Evolutionary conservation across 352 stramenopile species (phyloP).

Genomic region (Phytopythium helicoides): DNA sequence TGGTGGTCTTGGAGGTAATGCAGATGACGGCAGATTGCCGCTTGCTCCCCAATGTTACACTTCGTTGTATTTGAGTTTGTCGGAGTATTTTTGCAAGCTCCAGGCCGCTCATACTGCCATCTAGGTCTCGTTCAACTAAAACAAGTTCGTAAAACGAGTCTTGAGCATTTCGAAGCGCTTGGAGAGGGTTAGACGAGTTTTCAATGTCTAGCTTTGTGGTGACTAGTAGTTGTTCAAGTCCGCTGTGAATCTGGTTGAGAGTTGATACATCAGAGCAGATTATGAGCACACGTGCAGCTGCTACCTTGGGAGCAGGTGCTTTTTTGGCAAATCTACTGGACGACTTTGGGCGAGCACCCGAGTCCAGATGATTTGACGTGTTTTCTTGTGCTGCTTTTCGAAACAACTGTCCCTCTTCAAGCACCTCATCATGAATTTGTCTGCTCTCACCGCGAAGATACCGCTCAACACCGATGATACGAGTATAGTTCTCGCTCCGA

Average conservation of each 20-base stretch:
- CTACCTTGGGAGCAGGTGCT: neutral
- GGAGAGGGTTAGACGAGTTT: constrained; percentile 47
- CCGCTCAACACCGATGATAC: constrained; percentile 45
- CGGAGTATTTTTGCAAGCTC: constrained; percentile 80
- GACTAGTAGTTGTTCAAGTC: constrained; percentile 14
- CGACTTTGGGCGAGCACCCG: neutral
- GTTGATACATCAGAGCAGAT: constrained; percentile 33
- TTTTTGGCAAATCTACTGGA: constrained; percentile 1
- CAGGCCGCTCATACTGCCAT: constrained; percentile 48
- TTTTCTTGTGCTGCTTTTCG: constrained; percentile 1
- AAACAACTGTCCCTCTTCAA: constrained; percentile 48
- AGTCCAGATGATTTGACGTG: neutral
- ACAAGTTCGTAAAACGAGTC: constrained; percentile 77
- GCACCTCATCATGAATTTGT: constrained; percentile 29
- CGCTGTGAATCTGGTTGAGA: constrained; percentile 35
- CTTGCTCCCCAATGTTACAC: constrained; percentile 17
- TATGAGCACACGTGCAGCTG: constrained; percentile 46
- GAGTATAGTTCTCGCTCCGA: constrained; percentile 20
- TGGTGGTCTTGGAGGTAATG: constrained; percentile 55
- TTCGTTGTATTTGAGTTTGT: constrained; percentile 63
- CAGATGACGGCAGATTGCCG: constrained; percentile 48
- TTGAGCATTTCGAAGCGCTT: constrained; percentile 52
- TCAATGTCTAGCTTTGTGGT: constrained; percentile 43
- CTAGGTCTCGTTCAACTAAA: constrained; percentile 76
- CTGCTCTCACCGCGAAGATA: constrained; percentile 62